Evolutionary conservation across 495 filamentous ascomycete genomes (phyloP), one percentile per base, ranked within the genome.

Genomic region (Neurospora sp.): DNA sequence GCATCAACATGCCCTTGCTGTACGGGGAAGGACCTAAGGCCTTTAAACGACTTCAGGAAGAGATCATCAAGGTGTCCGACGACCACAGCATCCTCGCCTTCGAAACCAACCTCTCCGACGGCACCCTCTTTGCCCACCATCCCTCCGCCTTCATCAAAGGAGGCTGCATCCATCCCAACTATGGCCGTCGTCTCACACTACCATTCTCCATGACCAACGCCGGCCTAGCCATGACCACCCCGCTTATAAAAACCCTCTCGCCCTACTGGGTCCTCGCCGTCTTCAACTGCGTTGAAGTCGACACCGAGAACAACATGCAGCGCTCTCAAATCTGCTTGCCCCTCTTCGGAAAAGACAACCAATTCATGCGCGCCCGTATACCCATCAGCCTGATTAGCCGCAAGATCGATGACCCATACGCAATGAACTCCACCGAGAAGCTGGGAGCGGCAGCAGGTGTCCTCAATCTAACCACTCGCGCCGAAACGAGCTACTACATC

Each of bases 1-100:
- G 75, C 27, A 76, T 86, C 69, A 82, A 76, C 70, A 85, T 86
- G 82, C 83, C 84, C 0, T 37, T 86, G 40, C 74, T 86, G 0
- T 86, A 86, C 48, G 83, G 85, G 4, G 84, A 86, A 69, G 81
- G 84, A 7, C 35, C 66, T 4, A 76, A 78, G 27, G 76, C 77
- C 1, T 80, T 80, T 59, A 62, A 42, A 14, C 20, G 76, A 38
- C 76, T 80, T 9, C 77, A 80, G 72, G 75, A 79, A 40, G 78
- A 80, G 70, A 80, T 80, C 71, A 72, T 77, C 70, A 78, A 72
- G 16, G 70, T 73, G 11, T 74, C 72, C 0, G 73, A 73, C 46
- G 79, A 80, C 59, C 72, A 78, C 35, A 77, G 76, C 46, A 77
- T 80, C 12, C 70, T 78, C 10, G 73, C 77, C 35, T 80, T 76